Evolutionary conservation across 495 filamentous ascomycete genomes (phyloP).

Genomic region (Annulohypoxylon maeteangense): DNA sequence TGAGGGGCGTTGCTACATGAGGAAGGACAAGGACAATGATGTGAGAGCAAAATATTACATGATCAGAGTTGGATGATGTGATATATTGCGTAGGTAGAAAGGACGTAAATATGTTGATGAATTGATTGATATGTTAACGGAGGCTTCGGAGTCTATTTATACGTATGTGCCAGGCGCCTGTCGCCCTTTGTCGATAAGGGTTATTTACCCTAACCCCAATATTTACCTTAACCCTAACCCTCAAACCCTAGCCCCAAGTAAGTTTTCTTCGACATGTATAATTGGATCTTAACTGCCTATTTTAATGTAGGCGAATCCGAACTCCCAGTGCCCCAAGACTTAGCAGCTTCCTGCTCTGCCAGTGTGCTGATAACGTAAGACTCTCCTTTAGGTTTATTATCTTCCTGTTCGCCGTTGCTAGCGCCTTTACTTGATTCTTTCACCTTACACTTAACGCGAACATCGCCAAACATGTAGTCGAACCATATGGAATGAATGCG

Average conservation of each 20-base stretch:
- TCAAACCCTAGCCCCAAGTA: not conserved
- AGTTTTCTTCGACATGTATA: not conserved
- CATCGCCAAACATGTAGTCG: constrained; percentile 25
- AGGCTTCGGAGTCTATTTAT: no score
- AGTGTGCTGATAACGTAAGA: not conserved
- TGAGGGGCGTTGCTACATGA: not conserved
- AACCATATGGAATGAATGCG: constrained; percentile 16
- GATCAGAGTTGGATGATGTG: not conserved
- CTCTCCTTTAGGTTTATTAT: not conserved
- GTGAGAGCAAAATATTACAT: not conserved
- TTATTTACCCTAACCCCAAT: not conserved
- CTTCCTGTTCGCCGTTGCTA: not conserved
- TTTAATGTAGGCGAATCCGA: not conserved
- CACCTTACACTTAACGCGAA: constrained; percentile 17
- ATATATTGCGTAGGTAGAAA: not conserved
- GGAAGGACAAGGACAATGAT: not conserved
- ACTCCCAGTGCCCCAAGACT: not conserved
- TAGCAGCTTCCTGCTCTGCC: not conserved
- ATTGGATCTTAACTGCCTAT: not conserved
- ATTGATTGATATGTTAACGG: no score
- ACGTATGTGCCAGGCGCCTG: no score
- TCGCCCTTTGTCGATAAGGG: no score
- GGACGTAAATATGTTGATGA: no score
- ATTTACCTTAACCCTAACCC: not conserved
- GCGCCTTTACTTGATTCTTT: not conserved